Percentiles rank a stretch among this genome's conserved stretches.
phyloP scores from a whole-genome alignment of 75 land plant genomes.

The Pinus taeda region DNA sequence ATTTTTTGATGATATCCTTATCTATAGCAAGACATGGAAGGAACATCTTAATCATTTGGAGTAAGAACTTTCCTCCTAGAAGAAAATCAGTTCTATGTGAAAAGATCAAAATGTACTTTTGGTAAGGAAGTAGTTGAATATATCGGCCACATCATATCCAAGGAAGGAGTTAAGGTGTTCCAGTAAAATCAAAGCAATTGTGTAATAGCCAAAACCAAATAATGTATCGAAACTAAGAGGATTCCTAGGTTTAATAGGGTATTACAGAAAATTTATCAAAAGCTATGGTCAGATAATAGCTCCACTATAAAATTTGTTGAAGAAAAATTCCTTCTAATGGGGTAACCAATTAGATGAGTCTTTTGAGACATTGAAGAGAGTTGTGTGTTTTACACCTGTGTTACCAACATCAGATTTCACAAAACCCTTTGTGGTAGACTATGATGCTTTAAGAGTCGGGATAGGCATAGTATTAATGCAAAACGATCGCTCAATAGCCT shows the following conservation, averaged over 20 bases:
- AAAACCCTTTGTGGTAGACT: not conserved
- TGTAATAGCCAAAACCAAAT: not conserved
- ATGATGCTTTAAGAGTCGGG: not conserved
- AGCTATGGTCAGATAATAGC: not conserved
- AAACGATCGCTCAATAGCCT: not conserved
- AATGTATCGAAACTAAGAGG: not conserved
- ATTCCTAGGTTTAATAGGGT: not conserved
- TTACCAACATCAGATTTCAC: not conserved
- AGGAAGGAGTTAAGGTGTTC: not conserved
- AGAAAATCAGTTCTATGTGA: not conserved
- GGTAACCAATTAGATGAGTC: not conserved
- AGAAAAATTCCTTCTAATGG: not conserved
- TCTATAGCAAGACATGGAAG: not conserved
- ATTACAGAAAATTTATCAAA: not conserved
- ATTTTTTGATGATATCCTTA: not conserved
- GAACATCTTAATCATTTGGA: not conserved
- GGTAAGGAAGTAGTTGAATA: not conserved
- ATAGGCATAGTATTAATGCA: conserved; percentile 4
- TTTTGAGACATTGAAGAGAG: not conserved
- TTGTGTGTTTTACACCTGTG: not conserved
- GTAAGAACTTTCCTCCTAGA: not conserved
- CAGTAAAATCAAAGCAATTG: not conserved
- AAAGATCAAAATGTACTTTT: not conserved
- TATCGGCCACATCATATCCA: not conserved
- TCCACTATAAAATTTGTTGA: not conserved